A percentile compares a stretch with the other conserved stretches of the same genome.
Evolutionary conservation across 2,329 filamentous ascomycete genomes (phyloP).

Genomic region (Thermomyces lanuginosus): DNA sequence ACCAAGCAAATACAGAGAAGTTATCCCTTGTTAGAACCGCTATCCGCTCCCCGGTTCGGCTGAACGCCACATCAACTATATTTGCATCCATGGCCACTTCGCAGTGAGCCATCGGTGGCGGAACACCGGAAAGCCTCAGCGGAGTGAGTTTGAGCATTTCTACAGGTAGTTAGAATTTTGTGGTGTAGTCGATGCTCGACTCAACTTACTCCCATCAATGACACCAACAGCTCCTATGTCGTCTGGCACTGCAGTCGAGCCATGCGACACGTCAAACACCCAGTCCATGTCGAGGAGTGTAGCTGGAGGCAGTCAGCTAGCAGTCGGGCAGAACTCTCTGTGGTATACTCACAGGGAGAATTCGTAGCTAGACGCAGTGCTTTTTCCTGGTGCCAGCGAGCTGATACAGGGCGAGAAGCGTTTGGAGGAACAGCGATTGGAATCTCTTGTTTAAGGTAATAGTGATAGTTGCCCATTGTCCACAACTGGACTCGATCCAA

Average conservation of each 20-base stretch:
- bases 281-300: slow-evolving; percentile 48
- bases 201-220: slow-evolving; percentile 54
- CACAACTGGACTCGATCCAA: slow-evolving; percentile 69
- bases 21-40: slow-evolving; percentile 53
- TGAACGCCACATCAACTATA: slow-evolving; percentile 60
- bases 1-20: slow-evolving; percentile 55
- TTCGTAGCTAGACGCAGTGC: slow-evolving; percentile 50
- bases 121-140: slow-evolving; percentile 65
- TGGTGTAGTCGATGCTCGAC: slow-evolving; percentile 1
- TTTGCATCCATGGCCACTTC: slow-evolving; percentile 49
- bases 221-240: slow-evolving; percentile 70
- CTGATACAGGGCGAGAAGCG: slow-evolving; percentile 11
- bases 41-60: slow-evolving; percentile 45
- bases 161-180: slow-evolving; percentile 16
- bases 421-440: slow-evolving; percentile 21
- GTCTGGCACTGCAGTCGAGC: slow-evolving; percentile 51
- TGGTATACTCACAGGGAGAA: slow-evolving; percentile 29
- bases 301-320: slow-evolving; percentile 15
- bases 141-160: slow-evolving; percentile 65
- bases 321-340: slow-evolving; percentile 2
- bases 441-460: slow-evolving; percentile 90
- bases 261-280: slow-evolving; percentile 49
- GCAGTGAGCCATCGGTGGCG: slow-evolving; percentile 80
- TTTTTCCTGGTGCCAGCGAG: slow-evolving; percentile 71
- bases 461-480: slow-evolving; percentile 96